Evolutionary conservation across 148 eudicot genomes (phyloP).

Genomic region (Camellia sinensis): DNA sequence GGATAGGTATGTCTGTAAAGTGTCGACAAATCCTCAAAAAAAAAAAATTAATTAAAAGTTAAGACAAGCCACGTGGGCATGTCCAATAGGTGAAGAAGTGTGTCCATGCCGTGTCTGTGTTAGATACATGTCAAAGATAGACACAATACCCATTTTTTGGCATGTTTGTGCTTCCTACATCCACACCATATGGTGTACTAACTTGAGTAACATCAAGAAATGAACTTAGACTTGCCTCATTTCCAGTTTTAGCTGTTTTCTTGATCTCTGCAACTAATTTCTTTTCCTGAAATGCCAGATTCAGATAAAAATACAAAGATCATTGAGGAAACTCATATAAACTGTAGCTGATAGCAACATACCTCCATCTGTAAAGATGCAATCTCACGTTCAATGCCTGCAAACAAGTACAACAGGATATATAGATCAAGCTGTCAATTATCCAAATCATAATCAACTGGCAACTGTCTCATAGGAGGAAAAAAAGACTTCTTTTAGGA

Average conservation of each 20-base stretch:
- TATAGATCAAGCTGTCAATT: not conserved
- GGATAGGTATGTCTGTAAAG: too few relatives aligned
- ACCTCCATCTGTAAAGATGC: slow-evolving; percentile 69
- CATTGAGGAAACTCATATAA: not conserved
- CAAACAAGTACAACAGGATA: slow-evolving; percentile 1
- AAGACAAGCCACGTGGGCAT: too few relatives aligned
- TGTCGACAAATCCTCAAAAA: too few relatives aligned
- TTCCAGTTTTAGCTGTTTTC: slow-evolving; percentile 72
- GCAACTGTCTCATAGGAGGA: too few relatives aligned
- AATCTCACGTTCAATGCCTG: slow-evolving; percentile 72
- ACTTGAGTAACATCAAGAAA: slow-evolving; percentile 4
- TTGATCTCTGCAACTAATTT: slow-evolving; percentile 76
- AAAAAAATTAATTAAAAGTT: too few relatives aligned
- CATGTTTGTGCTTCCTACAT: too few relatives aligned
- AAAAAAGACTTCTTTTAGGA: too few relatives aligned
- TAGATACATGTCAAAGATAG: too few relatives aligned
- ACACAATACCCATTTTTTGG: too few relatives aligned
- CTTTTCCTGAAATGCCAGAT: slow-evolving; percentile 45
- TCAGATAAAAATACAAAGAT: not conserved
- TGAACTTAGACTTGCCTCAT: slow-evolving; percentile 48
- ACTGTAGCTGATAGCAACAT: slow-evolving; percentile 13
- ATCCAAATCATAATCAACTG: too few relatives aligned
- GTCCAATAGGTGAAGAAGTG: too few relatives aligned
- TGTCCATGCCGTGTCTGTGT: too few relatives aligned
- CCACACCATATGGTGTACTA: not conserved